Percentiles rank a stretch among this genome's conserved stretches.
phyloP scores from a whole-genome alignment of 2,329 filamentous ascomycete species.

The Dothistroma pini region DNA sequence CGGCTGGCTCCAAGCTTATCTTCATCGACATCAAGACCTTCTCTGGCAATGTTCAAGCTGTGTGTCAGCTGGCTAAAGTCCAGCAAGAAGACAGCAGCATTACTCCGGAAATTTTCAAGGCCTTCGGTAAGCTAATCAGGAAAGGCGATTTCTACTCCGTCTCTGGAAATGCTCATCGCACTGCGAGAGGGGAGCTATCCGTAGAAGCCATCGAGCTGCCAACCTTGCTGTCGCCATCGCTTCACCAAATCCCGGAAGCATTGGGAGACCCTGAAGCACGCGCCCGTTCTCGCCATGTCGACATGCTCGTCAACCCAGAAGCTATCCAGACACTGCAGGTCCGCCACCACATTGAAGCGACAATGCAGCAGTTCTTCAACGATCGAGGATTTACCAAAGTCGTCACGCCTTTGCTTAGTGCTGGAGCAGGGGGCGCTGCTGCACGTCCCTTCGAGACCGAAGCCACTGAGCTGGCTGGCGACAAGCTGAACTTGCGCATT shows the following conservation, averaged over 20 bases:
- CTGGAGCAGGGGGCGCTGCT: constrained; percentile 78
- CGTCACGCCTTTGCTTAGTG: constrained; percentile 81
- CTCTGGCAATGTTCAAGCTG: constrained; percentile 68
- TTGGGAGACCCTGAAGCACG: constrained; percentile 68
- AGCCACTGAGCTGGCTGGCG: constrained; percentile 70
- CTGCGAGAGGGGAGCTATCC: constrained; percentile 70
- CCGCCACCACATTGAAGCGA: constrained; percentile 69
- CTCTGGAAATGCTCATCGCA: constrained; percentile 66
- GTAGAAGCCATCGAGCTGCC: constrained; percentile 67
- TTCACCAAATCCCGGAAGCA: constrained; percentile 72
- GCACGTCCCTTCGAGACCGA: constrained; percentile 81
- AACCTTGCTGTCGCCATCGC: constrained; percentile 67
- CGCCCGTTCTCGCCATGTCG: constrained; percentile 75
- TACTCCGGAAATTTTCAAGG: constrained; percentile 49
- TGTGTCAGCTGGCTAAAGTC: constrained; percentile 63
- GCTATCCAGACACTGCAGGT: constrained; percentile 68
- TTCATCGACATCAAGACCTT: constrained; percentile 80
- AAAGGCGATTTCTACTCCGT: constrained; percentile 76
- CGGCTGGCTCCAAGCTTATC: constrained; percentile 70
- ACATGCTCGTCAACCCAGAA: constrained; percentile 72
- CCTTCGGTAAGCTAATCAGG: constrained; percentile 63
- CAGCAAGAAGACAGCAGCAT: constrained; percentile 33
- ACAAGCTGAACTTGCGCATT: constrained; percentile 73
- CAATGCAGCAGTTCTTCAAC: constrained; percentile 70
- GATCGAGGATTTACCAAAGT: constrained; percentile 76